These are phyloP conservation scores for Salvia splendens DNA, from an alignment of 257 asterid species.

Conservation along the genomic window DNA sequence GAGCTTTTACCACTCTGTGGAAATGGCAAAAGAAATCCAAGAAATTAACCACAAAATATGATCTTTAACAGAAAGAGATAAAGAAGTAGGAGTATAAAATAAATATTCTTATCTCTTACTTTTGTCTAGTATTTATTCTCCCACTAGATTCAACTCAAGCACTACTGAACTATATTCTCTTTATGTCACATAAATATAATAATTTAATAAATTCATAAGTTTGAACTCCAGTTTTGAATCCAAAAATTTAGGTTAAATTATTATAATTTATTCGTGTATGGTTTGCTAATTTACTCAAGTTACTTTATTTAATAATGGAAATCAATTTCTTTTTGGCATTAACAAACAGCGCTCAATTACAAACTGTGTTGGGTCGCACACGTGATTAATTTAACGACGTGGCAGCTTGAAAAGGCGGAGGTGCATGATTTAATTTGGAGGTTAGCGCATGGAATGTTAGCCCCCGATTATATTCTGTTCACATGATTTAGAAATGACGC, in stretches of 20 bases:
- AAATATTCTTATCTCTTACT: too few relatives aligned
- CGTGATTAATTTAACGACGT: constrained; percentile 23
- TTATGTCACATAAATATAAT: too few relatives aligned
- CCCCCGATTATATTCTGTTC: constrained; percentile 37
- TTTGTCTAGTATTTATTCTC: too few relatives aligned
- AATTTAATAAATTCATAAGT: too few relatives aligned
- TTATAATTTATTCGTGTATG: too few relatives aligned
- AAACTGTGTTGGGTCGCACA: constrained; percentile 26
- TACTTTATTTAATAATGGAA: constrained; percentile 7
- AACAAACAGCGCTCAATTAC: constrained; percentile 18
- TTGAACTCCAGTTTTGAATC: too few relatives aligned
- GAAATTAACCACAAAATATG: constrained; percentile 6
- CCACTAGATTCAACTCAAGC: not conserved
- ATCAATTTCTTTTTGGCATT: constrained; percentile 12
- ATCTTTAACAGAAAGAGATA: not conserved
- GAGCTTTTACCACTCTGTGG: not conserved
- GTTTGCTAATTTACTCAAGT: too few relatives aligned
- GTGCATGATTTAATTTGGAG: constrained; percentile 44
- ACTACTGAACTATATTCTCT: not conserved
- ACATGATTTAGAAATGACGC: constrained; percentile 34
- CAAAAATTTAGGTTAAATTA: not conserved
- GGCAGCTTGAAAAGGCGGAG: constrained; percentile 35
- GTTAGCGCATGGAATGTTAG: constrained; percentile 27
- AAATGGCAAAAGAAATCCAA: constrained; percentile 9
- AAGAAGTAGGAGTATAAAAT: too few relatives aligned